Percentiles rank a stretch among this genome's conserved stretches.
phyloP scores from a whole-genome alignment of 2,329 filamentous ascomycete genomes.

The Diaporthe sp. region DNA sequence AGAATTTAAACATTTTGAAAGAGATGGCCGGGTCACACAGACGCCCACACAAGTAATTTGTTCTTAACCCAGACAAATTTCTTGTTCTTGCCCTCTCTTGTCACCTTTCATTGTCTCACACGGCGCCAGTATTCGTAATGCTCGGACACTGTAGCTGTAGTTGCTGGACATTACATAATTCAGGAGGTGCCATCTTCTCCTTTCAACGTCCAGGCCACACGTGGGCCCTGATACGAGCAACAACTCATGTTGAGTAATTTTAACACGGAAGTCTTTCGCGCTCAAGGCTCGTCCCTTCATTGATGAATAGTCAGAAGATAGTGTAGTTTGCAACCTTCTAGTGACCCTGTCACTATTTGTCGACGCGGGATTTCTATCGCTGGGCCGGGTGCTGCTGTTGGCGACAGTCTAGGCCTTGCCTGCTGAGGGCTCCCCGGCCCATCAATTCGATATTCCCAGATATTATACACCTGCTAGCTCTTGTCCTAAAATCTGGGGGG shows the following conservation, averaged over 20 bases:
- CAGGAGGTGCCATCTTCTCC: not conserved
- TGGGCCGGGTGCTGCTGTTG: too few species aligned
- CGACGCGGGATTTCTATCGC: too few species aligned
- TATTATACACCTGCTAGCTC: too few species aligned
- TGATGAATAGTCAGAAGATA: not conserved
- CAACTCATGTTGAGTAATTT: not conserved
- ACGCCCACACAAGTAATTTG: too few species aligned
- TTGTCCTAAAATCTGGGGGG: too few species aligned
- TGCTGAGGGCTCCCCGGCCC: too few species aligned
- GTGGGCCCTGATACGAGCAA: not conserved
- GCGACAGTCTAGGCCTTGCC: too few species aligned
- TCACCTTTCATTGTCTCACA: too few species aligned
- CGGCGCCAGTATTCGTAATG: too few species aligned
- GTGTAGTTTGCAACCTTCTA: not conserved
- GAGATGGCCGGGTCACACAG: not conserved
- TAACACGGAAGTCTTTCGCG: too few species aligned
- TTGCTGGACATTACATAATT: not conserved
- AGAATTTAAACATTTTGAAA: not conserved
- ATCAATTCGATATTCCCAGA: too few species aligned
- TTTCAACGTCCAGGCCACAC: not conserved
- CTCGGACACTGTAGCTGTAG: not conserved
- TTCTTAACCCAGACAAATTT: not conserved
- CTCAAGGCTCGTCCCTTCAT: not conserved
- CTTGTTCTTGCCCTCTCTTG: not conserved
- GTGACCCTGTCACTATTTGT: too few species aligned